A percentile compares a stretch with the other conserved stretches of the same genome.
phyloP scores from a whole-genome alignment of 2,329 filamentous ascomycete species.

The Penicillium sp. region DNA sequence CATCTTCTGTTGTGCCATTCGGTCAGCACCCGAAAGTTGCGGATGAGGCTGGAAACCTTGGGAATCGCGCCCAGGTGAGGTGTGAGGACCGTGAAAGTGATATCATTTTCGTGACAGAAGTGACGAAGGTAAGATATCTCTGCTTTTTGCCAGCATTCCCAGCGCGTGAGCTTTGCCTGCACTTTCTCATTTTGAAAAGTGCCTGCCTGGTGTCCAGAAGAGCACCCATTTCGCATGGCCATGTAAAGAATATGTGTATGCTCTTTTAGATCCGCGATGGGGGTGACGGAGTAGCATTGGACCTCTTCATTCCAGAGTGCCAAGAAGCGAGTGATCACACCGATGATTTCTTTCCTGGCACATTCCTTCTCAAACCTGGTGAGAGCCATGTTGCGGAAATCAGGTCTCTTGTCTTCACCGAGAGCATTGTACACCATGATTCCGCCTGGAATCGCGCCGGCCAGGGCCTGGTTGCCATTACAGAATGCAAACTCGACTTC shows the following conservation, averaged over 20 bases:
- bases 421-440: background rate
- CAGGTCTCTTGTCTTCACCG: background rate
- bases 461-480: background rate
- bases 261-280: background rate
- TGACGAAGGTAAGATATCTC: background rate
- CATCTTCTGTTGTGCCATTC: background rate
- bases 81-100: background rate
- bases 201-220: background rate
- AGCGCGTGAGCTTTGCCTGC: background rate
- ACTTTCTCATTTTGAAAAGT: background rate
- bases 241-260: slow-evolving; percentile 1
- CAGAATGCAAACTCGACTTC: background rate
- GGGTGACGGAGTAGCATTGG: background rate
- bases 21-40: background rate
- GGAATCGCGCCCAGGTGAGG: background rate
- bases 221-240: background rate
- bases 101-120: background rate
- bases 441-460: background rate
- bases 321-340: background rate
- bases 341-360: background rate
- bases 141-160: background rate
- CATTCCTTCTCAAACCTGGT: background rate
- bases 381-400: background rate
- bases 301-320: background rate
- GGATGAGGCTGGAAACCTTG: background rate